These are phyloP conservation scores for Apiospora kogelbergensis DNA, from an alignment of 2,329 filamentous ascomycete genomes.

Conservation along the genomic window DNA sequence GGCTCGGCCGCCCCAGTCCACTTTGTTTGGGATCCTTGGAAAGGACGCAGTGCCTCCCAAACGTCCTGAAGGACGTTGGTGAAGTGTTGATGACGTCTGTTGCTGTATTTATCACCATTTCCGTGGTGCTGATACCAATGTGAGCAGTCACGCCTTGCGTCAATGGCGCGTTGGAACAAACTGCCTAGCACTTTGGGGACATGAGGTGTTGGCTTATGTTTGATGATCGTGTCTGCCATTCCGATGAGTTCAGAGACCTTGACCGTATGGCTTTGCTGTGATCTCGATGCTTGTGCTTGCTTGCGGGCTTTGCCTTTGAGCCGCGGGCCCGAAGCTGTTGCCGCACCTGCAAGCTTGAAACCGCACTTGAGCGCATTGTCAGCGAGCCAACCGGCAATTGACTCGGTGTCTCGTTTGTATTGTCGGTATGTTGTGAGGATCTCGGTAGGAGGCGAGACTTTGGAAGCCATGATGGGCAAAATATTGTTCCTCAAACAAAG, in stretches of 20 bases:
- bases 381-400: neutral
- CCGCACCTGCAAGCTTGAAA: neutral
- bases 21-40: neutral
- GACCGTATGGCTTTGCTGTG: neutral
- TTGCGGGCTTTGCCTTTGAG: neutral
- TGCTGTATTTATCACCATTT: neutral
- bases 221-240: neutral
- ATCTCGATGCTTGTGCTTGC: neutral
- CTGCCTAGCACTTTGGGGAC: conserved; percentile 18
- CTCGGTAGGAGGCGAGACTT: neutral
- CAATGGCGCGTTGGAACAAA: conserved; percentile 10
- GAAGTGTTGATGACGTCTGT: neutral
- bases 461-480: neutral
- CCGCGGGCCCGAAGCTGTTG: neutral
- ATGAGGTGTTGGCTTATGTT: neutral
- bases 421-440: neutral
- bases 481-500: too few species aligned
- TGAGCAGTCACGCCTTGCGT: neutral
- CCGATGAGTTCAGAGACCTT: neutral
- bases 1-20: neutral
- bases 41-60: neutral
- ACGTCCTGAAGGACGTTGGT: neutral
- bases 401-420: neutral
- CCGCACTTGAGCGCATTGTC: neutral
- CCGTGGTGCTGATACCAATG: neutral